phyloP scores from a whole-genome alignment of 176 grass and related monocot species.

The Themeda triandra region DNA sequence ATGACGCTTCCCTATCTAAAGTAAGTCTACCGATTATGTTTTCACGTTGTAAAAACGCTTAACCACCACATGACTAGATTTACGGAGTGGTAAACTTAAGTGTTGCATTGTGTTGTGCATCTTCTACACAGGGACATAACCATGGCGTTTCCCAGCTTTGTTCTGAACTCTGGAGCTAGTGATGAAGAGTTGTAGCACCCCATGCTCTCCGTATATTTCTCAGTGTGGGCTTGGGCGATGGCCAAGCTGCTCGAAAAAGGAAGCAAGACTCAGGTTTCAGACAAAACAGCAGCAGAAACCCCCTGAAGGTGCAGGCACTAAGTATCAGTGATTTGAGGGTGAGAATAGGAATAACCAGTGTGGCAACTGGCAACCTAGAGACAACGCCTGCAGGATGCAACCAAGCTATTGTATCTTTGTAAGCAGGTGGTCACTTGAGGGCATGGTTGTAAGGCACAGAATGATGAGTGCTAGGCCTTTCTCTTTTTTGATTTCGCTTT shows the following conservation, averaged over 20 bases:
- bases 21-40: not conserved
- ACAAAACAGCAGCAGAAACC: not conserved
- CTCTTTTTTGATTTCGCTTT: too few relatives aligned
- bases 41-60: not conserved
- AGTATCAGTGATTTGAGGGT: not conserved
- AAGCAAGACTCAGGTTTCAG: not conserved
- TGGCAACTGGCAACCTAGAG: not conserved
- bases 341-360: not conserved
- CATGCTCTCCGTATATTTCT: conserved; percentile 1
- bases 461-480: too few relatives aligned
- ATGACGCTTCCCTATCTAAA: conserved; percentile 82
- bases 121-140: conserved; percentile 59
- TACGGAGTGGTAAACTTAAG: too few relatives aligned
- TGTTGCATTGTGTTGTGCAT: too few relatives aligned
- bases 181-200: conserved; percentile 57
- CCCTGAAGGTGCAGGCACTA: not conserved
- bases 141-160: conserved; percentile 66
- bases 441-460: too few relatives aligned
- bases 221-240: not conserved
- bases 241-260: not conserved
- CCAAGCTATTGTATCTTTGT: not conserved
- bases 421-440: too few relatives aligned
- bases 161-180: conserved; percentile 43
- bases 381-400: not conserved
- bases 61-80: too few relatives aligned